Evolutionary conservation across 2,329 filamentous ascomycete species (phyloP).

Genomic region (Trichoderma hamatum): DNA sequence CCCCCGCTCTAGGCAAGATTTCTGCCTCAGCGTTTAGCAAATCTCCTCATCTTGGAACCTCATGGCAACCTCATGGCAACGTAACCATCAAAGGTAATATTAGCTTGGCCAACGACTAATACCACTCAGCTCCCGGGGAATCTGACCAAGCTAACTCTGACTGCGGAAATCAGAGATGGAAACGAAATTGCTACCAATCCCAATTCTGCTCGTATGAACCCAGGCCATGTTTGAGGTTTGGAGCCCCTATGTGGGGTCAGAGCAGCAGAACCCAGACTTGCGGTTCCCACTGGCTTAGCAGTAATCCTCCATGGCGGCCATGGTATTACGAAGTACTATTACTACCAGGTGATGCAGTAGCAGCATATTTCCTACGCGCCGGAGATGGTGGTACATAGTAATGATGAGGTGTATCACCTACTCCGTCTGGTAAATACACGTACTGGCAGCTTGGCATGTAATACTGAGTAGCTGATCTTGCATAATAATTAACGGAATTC

Average conservation of each 20-base stretch:
- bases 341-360: background rate
- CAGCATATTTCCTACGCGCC: background rate
- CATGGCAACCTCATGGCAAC: background rate
- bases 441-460: background rate
- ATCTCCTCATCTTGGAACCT: background rate
- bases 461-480: background rate
- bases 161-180: slow-evolving; percentile 12
- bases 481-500: slow-evolving; percentile 16
- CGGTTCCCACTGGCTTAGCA: background rate
- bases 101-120: background rate
- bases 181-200: slow-evolving; percentile 24
- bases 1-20: background rate
- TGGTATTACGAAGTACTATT: background rate
- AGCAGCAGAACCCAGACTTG: background rate
- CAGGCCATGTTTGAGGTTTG: slow-evolving; percentile 18
- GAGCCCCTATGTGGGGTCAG: slow-evolving; percentile 18
- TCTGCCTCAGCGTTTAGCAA: background rate
- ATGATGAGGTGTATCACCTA: background rate
- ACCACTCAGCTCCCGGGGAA: background rate
- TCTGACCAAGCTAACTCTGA: slow-evolving; percentile 1
- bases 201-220: slow-evolving; percentile 22
- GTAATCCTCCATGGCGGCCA: background rate
- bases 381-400: background rate
- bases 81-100: background rate
- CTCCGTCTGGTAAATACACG: background rate